Base-by-base conservation (phyloP, 495 filamentous ascomycete species). In the Trichocladium antarcticum region DNA sequence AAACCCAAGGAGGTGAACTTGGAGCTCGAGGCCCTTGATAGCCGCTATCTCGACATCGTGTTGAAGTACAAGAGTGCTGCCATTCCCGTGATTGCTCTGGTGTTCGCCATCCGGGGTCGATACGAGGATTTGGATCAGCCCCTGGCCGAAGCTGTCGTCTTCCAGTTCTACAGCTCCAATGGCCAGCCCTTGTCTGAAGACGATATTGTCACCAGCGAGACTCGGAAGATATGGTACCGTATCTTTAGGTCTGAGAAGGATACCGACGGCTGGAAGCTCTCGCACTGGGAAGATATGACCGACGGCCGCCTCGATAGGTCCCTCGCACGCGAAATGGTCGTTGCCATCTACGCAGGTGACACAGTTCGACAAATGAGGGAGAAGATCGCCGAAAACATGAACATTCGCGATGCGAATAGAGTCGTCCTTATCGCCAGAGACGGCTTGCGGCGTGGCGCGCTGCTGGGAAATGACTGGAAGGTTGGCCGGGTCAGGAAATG, bases 391-490 rank as follows among this genome's bases (percentile, higher is more conserved):
- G 40, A 53, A 5, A 34, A 47, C 20, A 45, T 57, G 44, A 21
- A 22, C 4, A 40, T 64, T 21, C 19, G 31, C 1, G 59, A 61
- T 43, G 19, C 50, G 7, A 54, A 65, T 31, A 50, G 66, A 15
- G 45, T 69, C n/a, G 41, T 61, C 0, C 44, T 70, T 9, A 45
- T 53, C 24, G 59, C 61, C 1, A 34, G 50, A 14, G 66, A 57
- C 1, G 66, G 68, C 2, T 51, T 62, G n/a, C 51, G 56, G n/a
- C 49, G 49, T 11, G 56, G 63, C 5, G 34, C 50, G 3, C 28
- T 70, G 8, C 51, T 66, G 28, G 68, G 68, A 12, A 57, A 62
- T 20, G 45, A 42, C 37, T 70, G 67, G 67, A 56, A 60, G 36
- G 47, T 55, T 8, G 48, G 50, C 9, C 54, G 62, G 31, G 45